Conservation (phyloP, 108 stramenopile species). For the Pseudonitzschia pungens region DNA sequence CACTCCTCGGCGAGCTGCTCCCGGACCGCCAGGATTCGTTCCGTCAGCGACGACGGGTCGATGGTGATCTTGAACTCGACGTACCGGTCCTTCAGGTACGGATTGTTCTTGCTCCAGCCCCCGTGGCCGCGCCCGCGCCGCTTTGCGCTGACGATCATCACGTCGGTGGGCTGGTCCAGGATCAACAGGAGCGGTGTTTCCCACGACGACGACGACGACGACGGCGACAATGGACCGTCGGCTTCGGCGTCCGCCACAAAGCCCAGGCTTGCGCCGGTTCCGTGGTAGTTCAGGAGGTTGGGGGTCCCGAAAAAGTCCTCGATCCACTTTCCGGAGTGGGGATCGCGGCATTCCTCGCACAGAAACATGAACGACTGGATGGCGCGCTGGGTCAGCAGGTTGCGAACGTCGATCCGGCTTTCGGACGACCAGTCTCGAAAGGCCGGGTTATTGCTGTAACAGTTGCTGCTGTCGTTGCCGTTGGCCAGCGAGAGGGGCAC, state of each 20-base stretch:
- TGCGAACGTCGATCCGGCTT: conserved; percentile 39
- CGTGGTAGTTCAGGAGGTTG: conserved; percentile 56
- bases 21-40: conserved; percentile 54
- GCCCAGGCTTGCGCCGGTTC: conserved; percentile 62
- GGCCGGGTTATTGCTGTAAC: no score
- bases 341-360: conserved; percentile 66
- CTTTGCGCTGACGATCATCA: conserved; percentile 42
- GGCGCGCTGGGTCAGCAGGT: conserved; percentile 63
- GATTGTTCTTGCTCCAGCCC: conserved; percentile 65
- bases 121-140: conserved; percentile 36
- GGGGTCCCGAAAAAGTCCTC: conserved; percentile 34
- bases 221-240: no score
- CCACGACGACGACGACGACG: no score
- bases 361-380: conserved; percentile 73
- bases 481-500: neutral
- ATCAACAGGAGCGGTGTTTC: conserved; percentile 50
- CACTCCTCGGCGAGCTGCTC: conserved; percentile 63
- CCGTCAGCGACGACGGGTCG: conserved; percentile 48
- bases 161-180: conserved; percentile 51
- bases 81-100: conserved; percentile 62
- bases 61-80: conserved; percentile 65
- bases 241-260: conserved; percentile 44
- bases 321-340: conserved; percentile 59
- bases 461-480: no score
- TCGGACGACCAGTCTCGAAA: conserved; percentile 17